phyloP scores from a whole-genome alignment of 1,284 basidiomycete species.

The Pterulicium gracile region DNA sequence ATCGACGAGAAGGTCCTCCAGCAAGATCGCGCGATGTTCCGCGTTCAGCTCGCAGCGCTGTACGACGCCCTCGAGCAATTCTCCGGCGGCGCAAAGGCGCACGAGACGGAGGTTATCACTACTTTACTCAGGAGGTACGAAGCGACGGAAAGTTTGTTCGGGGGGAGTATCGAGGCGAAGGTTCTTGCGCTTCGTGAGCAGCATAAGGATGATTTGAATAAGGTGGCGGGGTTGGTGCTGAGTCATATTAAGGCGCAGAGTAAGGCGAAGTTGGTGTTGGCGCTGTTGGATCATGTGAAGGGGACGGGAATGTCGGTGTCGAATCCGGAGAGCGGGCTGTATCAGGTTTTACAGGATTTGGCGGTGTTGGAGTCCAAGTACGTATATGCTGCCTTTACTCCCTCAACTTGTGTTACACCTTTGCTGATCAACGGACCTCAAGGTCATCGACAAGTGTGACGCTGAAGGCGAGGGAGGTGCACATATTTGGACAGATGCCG shows the following conservation, averaged over 20 bases:
- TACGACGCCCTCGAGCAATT: conserved; percentile 79
- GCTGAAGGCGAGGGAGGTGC: conserved; percentile 94
- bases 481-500: conserved; percentile 93
- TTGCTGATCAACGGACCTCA: conserved; percentile 9
- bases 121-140: conserved; percentile 67
- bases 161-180: conserved; percentile 86
- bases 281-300: conserved; percentile 85
- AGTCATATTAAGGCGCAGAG: conserved; percentile 94
- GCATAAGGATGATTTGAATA: conserved; percentile 86
- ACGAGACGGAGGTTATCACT: conserved; percentile 75
- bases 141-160: conserved; percentile 86
- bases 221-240: conserved; percentile 79
- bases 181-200: conserved; percentile 87
- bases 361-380: conserved; percentile 83
- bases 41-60: conserved; percentile 61
- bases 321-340: conserved; percentile 58
- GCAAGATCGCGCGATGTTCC: conserved; percentile 73
- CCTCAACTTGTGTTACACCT: neutral
- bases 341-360: conserved; percentile 67
- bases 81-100: conserved; percentile 74
- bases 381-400: conserved; percentile 14
- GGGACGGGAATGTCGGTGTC: conserved; percentile 62
- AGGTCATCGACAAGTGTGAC: conserved; percentile 84
- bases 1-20: conserved; percentile 73
- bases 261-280: conserved; percentile 84